These are phyloP conservation scores for Dryas drummondii DNA, from an alignment of 306 rosid genomes.

Conservation along the genomic window DNA sequence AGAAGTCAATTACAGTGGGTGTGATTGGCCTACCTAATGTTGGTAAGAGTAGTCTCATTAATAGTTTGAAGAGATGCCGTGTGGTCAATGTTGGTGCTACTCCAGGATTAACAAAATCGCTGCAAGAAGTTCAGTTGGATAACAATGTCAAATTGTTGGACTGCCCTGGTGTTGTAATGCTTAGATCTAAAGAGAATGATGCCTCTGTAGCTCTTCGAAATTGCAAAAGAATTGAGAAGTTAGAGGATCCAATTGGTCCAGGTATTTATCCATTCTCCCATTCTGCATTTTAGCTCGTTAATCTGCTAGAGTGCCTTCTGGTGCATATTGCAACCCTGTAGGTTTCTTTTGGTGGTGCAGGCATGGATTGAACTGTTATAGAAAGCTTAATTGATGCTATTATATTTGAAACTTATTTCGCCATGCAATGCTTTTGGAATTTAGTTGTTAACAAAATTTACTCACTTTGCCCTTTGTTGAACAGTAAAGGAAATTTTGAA, in stretches of 20 bases:
- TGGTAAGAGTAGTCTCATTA: conserved; percentile 96
- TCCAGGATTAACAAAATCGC: conserved; percentile 85
- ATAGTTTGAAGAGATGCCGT: conserved; percentile 75
- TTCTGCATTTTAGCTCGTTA: too few species aligned
- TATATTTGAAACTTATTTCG: background rate
- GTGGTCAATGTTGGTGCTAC: conserved; percentile 85
- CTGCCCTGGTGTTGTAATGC: conserved; percentile 97
- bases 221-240: conserved; percentile 92
- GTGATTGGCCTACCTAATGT: conserved; percentile 93
- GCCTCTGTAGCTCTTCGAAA: conserved; percentile 69
- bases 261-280: conserved; percentile 40
- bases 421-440: background rate
- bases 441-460: background rate
- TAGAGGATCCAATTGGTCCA: conserved; percentile 83
- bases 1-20: conserved; percentile 91
- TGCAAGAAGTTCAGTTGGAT: conserved; percentile 92
- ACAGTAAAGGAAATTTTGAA: conserved; percentile 95
- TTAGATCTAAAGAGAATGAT: conserved; percentile 58
- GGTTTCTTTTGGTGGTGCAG: background rate
- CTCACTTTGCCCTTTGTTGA: conserved; percentile 21
- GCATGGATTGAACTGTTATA: too few species aligned
- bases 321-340: background rate
- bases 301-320: background rate
- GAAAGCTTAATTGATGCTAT: background rate
- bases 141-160: conserved; percentile 83